phyloP scores from a whole-genome alignment of 345 rosid genomes.

The Cochlearia excelsa region DNA sequence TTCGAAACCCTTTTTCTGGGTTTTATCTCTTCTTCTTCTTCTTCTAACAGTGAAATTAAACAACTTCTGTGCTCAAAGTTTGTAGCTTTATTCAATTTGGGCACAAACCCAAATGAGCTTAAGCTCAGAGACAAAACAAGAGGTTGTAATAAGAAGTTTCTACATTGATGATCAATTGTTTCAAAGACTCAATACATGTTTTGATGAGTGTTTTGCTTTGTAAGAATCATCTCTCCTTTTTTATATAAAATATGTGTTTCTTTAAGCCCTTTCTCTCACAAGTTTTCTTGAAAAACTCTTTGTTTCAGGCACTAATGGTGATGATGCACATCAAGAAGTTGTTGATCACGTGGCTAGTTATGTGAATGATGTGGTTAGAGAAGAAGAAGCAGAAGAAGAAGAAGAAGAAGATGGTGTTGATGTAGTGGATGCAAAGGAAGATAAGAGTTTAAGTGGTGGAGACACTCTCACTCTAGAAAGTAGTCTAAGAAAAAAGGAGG shows the following conservation, averaged over 20 bases:
- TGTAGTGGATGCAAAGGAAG: conserved; percentile 32
- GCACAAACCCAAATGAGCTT: conserved; percentile 14
- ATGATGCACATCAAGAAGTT: conserved; percentile 12
- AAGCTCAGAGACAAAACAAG: background rate
- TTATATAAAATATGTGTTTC: conserved; percentile 37
- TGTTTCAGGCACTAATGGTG: conserved; percentile 38
- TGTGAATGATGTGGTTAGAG: conserved; percentile 32
- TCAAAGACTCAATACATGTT: conserved; percentile 25
- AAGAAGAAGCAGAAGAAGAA: background rate
- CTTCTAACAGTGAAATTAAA: conserved; percentile 8
- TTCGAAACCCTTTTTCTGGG: conserved; percentile 19
- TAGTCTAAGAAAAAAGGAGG: conserved; percentile 41
- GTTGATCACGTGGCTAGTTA: conserved; percentile 18
- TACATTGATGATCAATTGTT: conserved; percentile 41
- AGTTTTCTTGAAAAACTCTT: conserved; percentile 28
- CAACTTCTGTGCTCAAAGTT: conserved; percentile 8
- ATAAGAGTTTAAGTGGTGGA: conserved; percentile 24
- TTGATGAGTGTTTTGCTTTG: conserved; percentile 66
- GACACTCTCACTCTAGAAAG: conserved; percentile 41
- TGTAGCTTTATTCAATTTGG: conserved; percentile 16
- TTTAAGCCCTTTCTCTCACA: conserved; percentile 47
- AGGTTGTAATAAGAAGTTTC: conserved; percentile 13
- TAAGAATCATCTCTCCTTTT: conserved; percentile 52
- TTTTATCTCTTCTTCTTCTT: background rate
- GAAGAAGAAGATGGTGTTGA: conserved; percentile 15